phyloP scores from a whole-genome alignment of 2,329 filamentous ascomycete species.

The Dothiorella sarmentorum region DNA sequence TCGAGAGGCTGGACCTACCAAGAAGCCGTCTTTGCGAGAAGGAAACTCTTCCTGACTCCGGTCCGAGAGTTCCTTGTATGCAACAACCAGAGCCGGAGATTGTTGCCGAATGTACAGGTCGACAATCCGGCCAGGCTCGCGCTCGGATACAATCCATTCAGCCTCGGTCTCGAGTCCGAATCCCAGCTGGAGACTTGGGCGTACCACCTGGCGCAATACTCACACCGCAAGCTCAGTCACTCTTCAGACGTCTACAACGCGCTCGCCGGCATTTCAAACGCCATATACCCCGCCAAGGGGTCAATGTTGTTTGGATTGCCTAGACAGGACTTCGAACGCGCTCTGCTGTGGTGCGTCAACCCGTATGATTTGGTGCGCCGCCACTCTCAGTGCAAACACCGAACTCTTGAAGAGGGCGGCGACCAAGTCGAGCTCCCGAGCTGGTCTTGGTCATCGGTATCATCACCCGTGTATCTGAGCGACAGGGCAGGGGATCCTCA shows the following conservation, averaged over 20 bases:
- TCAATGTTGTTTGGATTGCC: background rate
- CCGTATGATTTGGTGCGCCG: no score
- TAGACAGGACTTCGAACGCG: background rate
- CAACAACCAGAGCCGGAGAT: background rate
- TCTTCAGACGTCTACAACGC: conserved; percentile 3
- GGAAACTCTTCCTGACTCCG: background rate
- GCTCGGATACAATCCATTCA: no score
- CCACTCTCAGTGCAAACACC: no score
- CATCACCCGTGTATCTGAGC: no score
- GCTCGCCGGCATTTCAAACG: background rate
- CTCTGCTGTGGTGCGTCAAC: conserved; percentile 8
- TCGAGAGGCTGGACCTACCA: conserved; percentile 15
- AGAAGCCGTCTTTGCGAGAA: background rate
- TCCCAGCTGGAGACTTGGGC: no score
- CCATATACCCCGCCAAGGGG: background rate
- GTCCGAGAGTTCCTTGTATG: background rate
- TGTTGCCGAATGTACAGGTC: background rate
- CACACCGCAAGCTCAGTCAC: background rate
- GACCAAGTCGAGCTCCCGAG: no score
- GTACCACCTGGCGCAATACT: background rate
- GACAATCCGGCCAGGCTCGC: no score
- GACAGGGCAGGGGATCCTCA: no score
- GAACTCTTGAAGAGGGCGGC: no score
- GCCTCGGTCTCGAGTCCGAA: no score
- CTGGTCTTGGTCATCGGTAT: no score